A percentile compares a stretch with the other conserved stretches of the same genome.
phyloP scores from a whole-genome alignment of 495 filamentous ascomycete species.

The Podospora pseudoanserina region DNA sequence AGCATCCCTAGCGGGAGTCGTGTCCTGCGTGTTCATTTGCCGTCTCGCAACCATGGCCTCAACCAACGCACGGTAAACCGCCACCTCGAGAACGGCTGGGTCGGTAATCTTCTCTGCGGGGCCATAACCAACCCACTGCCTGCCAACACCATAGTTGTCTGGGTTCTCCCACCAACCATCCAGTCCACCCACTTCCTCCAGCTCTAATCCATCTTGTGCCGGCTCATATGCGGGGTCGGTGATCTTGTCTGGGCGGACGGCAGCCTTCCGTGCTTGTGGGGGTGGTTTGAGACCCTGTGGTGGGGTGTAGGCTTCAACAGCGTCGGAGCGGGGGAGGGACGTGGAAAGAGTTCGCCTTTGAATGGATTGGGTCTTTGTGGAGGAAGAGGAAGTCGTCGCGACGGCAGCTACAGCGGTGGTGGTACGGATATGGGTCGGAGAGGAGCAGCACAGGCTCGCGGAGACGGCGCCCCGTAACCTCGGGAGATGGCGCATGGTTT shows the following conservation, averaged over 20 bases:
- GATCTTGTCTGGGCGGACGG: slow-evolving; percentile 25
- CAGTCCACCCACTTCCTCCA: slow-evolving; percentile 55
- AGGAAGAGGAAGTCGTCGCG: background rate
- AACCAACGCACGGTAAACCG: slow-evolving; percentile 58
- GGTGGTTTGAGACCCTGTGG: background rate
- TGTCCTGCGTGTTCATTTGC: slow-evolving; percentile 27
- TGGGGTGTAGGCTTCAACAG: slow-evolving; percentile 14
- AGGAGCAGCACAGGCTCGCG: slow-evolving; percentile 23
- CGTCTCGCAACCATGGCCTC: slow-evolving; percentile 54
- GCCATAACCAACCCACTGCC: slow-evolving; percentile 40
- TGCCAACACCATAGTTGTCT: slow-evolving; percentile 39
- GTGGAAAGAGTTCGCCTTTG: slow-evolving; percentile 24
- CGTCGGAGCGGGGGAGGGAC: background rate
- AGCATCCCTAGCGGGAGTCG: slow-evolving; percentile 22
- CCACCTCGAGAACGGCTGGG: slow-evolving; percentile 36
- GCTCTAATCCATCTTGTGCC: slow-evolving; percentile 54
- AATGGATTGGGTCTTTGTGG: background rate
- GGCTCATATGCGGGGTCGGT: slow-evolving; percentile 50
- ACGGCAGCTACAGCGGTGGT: slow-evolving; percentile 13
- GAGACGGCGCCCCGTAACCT: slow-evolving; percentile 27
- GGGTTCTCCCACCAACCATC: slow-evolving; percentile 48
- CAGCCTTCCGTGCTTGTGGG: slow-evolving; percentile 6
- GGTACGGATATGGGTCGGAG: slow-evolving; percentile 19
- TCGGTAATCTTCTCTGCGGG: slow-evolving; percentile 39
- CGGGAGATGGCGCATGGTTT: slow-evolving; percentile 30